Evolutionary conservation across 202 grass and related monocot species (phyloP).

Genomic region (Panicum hallii): DNA sequence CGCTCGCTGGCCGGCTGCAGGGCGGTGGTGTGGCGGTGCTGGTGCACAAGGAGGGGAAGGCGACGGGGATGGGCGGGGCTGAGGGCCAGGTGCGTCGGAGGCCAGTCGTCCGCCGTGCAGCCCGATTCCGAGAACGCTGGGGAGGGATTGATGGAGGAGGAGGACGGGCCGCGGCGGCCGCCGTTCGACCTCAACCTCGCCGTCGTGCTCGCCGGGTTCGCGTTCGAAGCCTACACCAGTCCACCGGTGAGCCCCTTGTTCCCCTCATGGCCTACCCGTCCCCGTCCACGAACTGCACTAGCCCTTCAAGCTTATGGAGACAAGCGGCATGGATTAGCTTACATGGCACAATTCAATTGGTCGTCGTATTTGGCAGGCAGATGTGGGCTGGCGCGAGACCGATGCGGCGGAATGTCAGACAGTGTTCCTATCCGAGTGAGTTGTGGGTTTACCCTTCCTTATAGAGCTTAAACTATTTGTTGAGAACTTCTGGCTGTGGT

Average conservation of each 20-base stretch:
- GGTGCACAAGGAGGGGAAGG: constrained; percentile 40
- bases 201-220: constrained; percentile 93
- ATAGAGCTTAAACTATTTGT: not conserved
- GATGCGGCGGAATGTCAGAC: constrained; percentile 84
- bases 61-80: constrained; percentile 46
- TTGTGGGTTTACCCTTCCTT: not conserved
- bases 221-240: constrained; percentile 88
- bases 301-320: constrained; percentile 9
- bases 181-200: constrained; percentile 80
- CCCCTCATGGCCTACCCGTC: not conserved
- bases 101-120: constrained; percentile 32
- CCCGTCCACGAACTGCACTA: not conserved
- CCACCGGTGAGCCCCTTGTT: constrained; percentile 65
- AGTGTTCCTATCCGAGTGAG: constrained; percentile 89
- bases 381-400: constrained; percentile 83
- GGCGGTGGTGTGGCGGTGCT: constrained; percentile 38
- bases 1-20: constrained; percentile 22
- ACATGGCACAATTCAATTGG: not conserved
- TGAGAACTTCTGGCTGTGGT: not conserved
- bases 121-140: constrained; percentile 13
- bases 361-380: constrained; percentile 50
- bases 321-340: constrained; percentile 19
- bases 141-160: constrained; percentile 32
- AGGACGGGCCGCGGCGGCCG: constrained; percentile 27
- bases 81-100: constrained; percentile 31